Conservation (phyloP, 495 filamentous ascomycete species). For the Hyaloscypha finlandica region DNA sequence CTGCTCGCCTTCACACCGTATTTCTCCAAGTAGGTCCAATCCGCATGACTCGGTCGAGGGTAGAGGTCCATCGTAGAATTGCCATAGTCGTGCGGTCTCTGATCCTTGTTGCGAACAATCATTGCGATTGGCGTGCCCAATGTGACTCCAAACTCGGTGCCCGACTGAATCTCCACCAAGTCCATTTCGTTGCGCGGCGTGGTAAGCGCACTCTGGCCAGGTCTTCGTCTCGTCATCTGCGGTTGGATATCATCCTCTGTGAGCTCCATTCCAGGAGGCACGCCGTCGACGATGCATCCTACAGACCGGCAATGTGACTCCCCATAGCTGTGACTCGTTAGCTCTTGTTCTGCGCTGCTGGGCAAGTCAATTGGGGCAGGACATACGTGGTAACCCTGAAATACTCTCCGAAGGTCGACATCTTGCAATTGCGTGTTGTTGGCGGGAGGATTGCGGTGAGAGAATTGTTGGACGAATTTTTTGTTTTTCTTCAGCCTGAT, state of each 20-base stretch:
- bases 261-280: slow-evolving; percentile 85
- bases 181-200: slow-evolving; percentile 96
- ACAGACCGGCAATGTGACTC: slow-evolving; percentile 92
- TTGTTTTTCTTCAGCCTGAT: slow-evolving; percentile 25
- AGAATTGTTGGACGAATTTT: slow-evolving; percentile 14
- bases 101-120: slow-evolving; percentile 88
- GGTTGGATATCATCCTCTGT: slow-evolving; percentile 91
- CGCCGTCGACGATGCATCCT: slow-evolving; percentile 85
- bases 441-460: background rate
- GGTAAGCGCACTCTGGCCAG: slow-evolving; percentile 86
- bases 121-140: slow-evolving; percentile 91
- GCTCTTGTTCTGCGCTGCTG: slow-evolving; percentile 13
- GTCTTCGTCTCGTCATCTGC: slow-evolving; percentile 88
- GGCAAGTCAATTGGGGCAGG: slow-evolving; percentile 7
- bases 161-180: slow-evolving; percentile 87
- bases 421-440: slow-evolving; percentile 35
- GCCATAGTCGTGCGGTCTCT: slow-evolving; percentile 92
- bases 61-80: slow-evolving; percentile 88
- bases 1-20: slow-evolving; percentile 94
- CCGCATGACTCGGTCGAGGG: slow-evolving; percentile 91
- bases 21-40: slow-evolving; percentile 96
- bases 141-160: slow-evolving; percentile 90
- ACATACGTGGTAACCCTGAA: slow-evolving; percentile 86
- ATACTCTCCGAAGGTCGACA: slow-evolving; percentile 91
- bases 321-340: slow-evolving; percentile 62